Base-by-base conservation (phyloP, 2,329 filamentous ascomycete species). In the Amphichorda felina region DNA sequence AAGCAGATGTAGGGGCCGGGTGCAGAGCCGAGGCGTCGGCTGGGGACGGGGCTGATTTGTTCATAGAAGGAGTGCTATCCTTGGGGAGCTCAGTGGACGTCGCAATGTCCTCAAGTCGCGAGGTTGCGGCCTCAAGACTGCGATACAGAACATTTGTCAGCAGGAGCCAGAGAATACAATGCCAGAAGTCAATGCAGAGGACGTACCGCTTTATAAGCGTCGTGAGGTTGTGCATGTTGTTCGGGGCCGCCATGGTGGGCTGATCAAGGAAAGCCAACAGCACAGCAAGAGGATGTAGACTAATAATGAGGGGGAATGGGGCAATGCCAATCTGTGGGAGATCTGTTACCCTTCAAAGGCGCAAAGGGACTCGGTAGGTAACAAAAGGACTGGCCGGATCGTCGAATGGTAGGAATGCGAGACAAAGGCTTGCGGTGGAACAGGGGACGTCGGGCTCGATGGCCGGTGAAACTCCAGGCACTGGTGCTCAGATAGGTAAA, bases 61-160 rank as follows among this genome's bases (percentile, higher is more conserved):
- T 57, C 25, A 66, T 58, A 21, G 62, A 56, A 42, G 69, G 59
- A 5, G 21, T 15, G 28, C 63, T 62, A 42, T 64, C 66, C 50
- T 63, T 70, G 37, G 69, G 68, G 3, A 71, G 57, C 46, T 82
- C 79, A 37, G 72, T 75, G 13, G 85, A 81, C 45, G 83, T 78
- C 31, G 91, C 89, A 52, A 98, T 94, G 58, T 98, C 91, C 66
- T 98, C 91, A 38, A 98, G 76, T 40, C 91, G 80, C 44, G 87
- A 91, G 35, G 91, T 98, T 27, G 91, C 91, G 57, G 91, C 91
- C 71, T 98, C 91, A 48, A 98, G 82, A 64, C 91, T 98, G 56
- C 46, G 38, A 43, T 10, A 32, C 16, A 21, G 7, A 18, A 25
- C 32, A 31, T 35, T 28, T 17, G 22, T 19, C 28, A 36, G 27